Evolutionary conservation across 2,329 filamentous ascomycete species (phyloP).

Genomic region (Zymoseptoria pseudotritici): DNA sequence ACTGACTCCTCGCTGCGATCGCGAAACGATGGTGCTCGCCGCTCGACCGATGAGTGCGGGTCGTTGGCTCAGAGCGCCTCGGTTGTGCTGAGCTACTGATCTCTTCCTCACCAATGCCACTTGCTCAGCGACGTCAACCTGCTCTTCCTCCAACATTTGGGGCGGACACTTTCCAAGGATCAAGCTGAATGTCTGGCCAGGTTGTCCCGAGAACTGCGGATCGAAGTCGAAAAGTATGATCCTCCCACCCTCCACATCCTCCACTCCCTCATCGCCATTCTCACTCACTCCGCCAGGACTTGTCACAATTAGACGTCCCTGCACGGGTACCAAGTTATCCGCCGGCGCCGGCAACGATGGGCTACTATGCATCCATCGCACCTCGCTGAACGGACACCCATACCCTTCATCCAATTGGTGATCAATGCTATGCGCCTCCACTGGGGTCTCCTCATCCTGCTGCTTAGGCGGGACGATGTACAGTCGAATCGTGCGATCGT

Average conservation of each 20-base stretch:
- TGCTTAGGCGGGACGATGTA: slow-evolving; percentile 29
- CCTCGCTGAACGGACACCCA: slow-evolving; percentile 31
- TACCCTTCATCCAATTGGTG: slow-evolving; percentile 33
- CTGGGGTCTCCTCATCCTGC: slow-evolving; percentile 21
- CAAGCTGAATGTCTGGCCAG: slow-evolving; percentile 30
- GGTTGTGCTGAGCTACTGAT: slow-evolving; percentile 30
- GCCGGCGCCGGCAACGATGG: slow-evolving; percentile 22
- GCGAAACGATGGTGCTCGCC: slow-evolving; percentile 26
- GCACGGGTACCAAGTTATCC: slow-evolving; percentile 21
- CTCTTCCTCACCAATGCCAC: slow-evolving; percentile 30
- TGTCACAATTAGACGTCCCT: slow-evolving; percentile 30
- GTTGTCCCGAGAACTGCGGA: slow-evolving; percentile 27
- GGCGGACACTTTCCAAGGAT: slow-evolving; percentile 30
- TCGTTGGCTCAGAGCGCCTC: slow-evolving; percentile 25
- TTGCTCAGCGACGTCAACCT: slow-evolving; percentile 28
- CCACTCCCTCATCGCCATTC: slow-evolving; percentile 24
- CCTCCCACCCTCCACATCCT: slow-evolving; percentile 31
- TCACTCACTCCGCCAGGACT: slow-evolving; percentile 31
- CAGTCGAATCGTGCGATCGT: slow-evolving; percentile 30
- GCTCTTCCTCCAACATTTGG: slow-evolving; percentile 27
- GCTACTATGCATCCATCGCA: slow-evolving; percentile 29
- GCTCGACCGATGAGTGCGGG: slow-evolving; percentile 28
- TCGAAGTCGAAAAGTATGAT: slow-evolving; percentile 29
- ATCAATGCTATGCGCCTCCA: slow-evolving; percentile 33
- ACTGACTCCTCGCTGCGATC: slow-evolving; percentile 11